Evolutionary conservation across 371 early-diverging fungal species (phyloP), one percentile per base, ranked within the genome.

Genomic region (Lichtheimia hyalospora): DNA sequence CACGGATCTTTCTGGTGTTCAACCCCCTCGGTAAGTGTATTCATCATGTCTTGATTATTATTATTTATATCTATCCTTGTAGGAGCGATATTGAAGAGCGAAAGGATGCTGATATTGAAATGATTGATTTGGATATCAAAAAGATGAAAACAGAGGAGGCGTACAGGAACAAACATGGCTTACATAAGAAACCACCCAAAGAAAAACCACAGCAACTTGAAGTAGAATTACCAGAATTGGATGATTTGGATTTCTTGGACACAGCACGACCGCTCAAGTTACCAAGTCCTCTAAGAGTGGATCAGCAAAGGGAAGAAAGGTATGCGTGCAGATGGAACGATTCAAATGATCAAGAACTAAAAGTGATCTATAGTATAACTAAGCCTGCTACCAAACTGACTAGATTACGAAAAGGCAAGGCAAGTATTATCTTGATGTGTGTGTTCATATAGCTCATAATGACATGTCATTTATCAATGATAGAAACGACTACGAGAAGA

Each of bases 81-180:
- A 72, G 73, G 42, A 60, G 65, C 15, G 64, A 70, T 0, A 60
- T 70, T n/a, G 79, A 79, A 57, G 27, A 53, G 13, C n/a, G 34
- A 13, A 79, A 75, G 43, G 71, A 71, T 24, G 49, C 39, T 1
- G 50, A 66, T 8, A 68, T 79, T 14, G 42, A 58, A 0, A 41
- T 53, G 18, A 56, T 71, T 1, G 21, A 57, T 4, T 39, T 57
- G 16, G 76, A 79, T 49, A 75, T 75, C 16, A 49, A 58, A 24
- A 48, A 66, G 48, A 60, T 61, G 63, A 66, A 61, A 41, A 63
- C 42, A 10, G 63, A 62, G 13, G 72, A 74, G 34, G 69, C 65
- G 8, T 73, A 65, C 48, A 68, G 62, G 58, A 79, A 70, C 41
- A 75, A 75, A 28, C 74, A 79, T 58, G 79, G 79, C 1, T 59